Conservation (phyloP, 768 basidiomycete genomes). For the Cubamyces sp. region DNA sequence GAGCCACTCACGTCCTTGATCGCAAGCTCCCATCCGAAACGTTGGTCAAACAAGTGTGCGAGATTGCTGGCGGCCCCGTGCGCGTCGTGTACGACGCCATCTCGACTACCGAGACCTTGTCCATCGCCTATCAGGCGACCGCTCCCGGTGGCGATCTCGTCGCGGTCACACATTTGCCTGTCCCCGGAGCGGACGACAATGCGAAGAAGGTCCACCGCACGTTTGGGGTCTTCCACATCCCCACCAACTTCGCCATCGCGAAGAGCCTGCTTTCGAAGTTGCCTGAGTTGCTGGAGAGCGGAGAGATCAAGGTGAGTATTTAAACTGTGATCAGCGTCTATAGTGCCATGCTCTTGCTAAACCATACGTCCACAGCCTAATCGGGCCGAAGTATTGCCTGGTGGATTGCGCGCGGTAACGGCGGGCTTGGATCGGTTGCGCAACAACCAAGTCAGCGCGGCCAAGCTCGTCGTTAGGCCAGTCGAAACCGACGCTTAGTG, state of each 20-base stretch:
- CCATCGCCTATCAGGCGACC: constrained; percentile 24
- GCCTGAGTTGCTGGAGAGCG: constrained; percentile 19
- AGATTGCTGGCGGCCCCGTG: constrained; percentile 28
- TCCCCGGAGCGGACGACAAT: not conserved
- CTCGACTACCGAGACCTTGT: constrained; percentile 28
- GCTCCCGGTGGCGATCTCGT: constrained; percentile 30
- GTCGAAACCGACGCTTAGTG: constrained; percentile 26
- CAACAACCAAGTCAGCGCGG: constrained; percentile 29
- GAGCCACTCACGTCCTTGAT: constrained; percentile 36
- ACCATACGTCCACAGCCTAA: constrained; percentile 28
- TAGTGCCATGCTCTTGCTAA: not conserved
- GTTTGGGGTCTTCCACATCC: constrained; percentile 5
- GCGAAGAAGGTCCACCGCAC: constrained; percentile 12
- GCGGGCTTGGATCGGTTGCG: constrained; percentile 28
- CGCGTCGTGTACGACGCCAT: constrained; percentile 32
- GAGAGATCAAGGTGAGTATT: constrained; percentile 21
- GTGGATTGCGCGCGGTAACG: constrained; percentile 30
- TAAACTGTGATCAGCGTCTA: not conserved
- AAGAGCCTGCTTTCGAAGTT: constrained; percentile 19
- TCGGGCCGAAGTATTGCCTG: constrained; percentile 30
- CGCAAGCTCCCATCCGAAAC: constrained; percentile 25
- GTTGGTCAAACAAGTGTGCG: constrained; percentile 14
- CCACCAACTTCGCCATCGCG: constrained; percentile 5
- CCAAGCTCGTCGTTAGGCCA: constrained; percentile 32
- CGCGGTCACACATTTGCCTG: constrained; percentile 6